Conservation (phyloP, 2,329 filamentous ascomycete species). For the Cadophora luteo-olivacea region DNA sequence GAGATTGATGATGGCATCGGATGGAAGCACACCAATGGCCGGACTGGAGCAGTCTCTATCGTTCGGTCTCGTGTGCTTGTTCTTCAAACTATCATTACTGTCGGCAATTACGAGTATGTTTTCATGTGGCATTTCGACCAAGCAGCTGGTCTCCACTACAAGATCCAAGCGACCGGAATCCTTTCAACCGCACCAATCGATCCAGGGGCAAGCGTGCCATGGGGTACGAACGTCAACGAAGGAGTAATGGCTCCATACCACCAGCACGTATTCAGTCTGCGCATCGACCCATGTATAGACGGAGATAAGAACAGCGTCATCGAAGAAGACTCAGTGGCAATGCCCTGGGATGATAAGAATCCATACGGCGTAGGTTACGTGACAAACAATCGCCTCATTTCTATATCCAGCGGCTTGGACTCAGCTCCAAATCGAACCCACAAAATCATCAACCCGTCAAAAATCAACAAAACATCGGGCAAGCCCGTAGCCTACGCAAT, state of each 20-base stretch:
- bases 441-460: slow-evolving; percentile 86
- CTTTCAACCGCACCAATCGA: slow-evolving; percentile 61
- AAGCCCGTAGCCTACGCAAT: slow-evolving; percentile 88
- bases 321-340: slow-evolving; percentile 59
- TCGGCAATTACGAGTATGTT: slow-evolving; percentile 75
- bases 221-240: slow-evolving; percentile 65
- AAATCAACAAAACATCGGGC: slow-evolving; percentile 79
- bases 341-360: slow-evolving; percentile 54
- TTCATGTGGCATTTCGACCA: slow-evolving; percentile 64
- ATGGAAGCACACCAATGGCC: slow-evolving; percentile 73
- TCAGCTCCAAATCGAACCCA: slow-evolving; percentile 70
- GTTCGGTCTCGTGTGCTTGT: slow-evolving; percentile 38
- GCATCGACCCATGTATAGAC: slow-evolving; percentile 63
- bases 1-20: slow-evolving; percentile 73
- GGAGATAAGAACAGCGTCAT: slow-evolving; percentile 58
- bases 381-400: slow-evolving; percentile 35
- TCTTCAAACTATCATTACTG: slow-evolving; percentile 50
- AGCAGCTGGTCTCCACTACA: slow-evolving; percentile 65
- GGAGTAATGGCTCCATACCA: slow-evolving; percentile 66
- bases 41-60: slow-evolving; percentile 35
- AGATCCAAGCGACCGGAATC: slow-evolving; percentile 71
- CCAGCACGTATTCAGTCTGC: slow-evolving; percentile 62
- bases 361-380: slow-evolving; percentile 60
- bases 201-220: slow-evolving; percentile 55
- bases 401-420: slow-evolving; percentile 49